Conservation (phyloP, 768 basidiomycete species). For the Lactarius psammicola region DNA sequence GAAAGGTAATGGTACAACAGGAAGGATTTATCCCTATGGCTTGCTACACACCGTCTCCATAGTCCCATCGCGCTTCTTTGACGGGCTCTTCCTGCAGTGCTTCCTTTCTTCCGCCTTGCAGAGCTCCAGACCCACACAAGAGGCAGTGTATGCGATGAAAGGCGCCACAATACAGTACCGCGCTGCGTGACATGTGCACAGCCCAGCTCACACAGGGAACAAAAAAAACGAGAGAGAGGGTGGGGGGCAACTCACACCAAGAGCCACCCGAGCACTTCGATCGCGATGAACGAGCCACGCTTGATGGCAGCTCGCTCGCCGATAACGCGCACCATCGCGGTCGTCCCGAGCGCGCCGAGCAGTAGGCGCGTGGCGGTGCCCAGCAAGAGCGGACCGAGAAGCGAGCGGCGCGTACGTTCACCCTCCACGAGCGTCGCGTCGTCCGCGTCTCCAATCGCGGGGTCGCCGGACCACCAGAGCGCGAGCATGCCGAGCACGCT, state of each 20-base stretch:
- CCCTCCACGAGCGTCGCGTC: constrained; percentile 21
- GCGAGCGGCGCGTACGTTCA: not conserved
- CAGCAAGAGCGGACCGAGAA: not conserved
- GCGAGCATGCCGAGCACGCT: constrained; percentile 20
- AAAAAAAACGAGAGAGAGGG: not conserved
- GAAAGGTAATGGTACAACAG: not conserved
- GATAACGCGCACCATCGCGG: constrained; percentile 21
- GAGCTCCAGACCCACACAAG: constrained; percentile 1
- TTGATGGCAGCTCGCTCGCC: constrained; percentile 12
- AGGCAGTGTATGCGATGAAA: constrained; percentile 17
- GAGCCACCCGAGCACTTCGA: constrained; percentile 26
- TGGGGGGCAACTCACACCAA: constrained; percentile 18
- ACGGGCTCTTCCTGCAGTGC: not conserved
- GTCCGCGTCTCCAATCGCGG: not conserved
- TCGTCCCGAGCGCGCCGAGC: constrained; percentile 22
- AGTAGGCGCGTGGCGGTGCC: constrained; percentile 19
- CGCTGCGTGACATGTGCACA: not conserved
- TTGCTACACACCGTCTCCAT: not conserved
- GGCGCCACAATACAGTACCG: constrained; percentile 18
- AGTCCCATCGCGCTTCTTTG: not conserved
- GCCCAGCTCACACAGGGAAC: not conserved
- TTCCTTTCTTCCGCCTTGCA: constrained; percentile 1
- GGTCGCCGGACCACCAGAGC: constrained; percentile 14
- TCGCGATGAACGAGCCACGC: constrained; percentile 19
- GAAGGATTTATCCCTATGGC: not conserved